Conservation (phyloP, 2,329 filamentous ascomycete genomes). For the Trichoderma aggressivum region DNA sequence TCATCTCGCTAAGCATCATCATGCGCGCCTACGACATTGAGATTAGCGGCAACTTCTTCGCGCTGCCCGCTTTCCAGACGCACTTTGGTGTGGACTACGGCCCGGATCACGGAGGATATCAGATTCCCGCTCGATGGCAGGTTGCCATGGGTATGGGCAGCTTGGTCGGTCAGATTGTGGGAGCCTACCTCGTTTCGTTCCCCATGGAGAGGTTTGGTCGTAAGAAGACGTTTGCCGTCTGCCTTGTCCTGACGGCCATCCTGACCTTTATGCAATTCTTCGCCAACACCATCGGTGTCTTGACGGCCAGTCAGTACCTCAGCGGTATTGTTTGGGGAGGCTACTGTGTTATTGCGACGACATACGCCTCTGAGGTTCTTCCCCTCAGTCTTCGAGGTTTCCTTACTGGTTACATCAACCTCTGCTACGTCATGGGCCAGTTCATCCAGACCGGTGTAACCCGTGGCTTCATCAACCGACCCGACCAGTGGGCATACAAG, state of each 20-base stretch:
- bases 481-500: constrained; percentile 43
- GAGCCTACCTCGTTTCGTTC: constrained; percentile 30
- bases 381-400: constrained; percentile 41
- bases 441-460: constrained; percentile 38
- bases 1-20: constrained; percentile 38
- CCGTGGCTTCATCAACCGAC: constrained; percentile 28
- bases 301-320: constrained; percentile 43
- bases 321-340: constrained; percentile 46
- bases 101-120: constrained; percentile 23
- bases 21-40: constrained; percentile 42
- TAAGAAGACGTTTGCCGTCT: constrained; percentile 40
- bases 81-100: constrained; percentile 15
- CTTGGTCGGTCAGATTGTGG: constrained; percentile 46
- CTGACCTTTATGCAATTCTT: constrained; percentile 51
- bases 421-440: constrained; percentile 47
- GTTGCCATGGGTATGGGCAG: constrained; percentile 44
- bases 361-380: constrained; percentile 45
- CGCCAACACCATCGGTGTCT: constrained; percentile 34
- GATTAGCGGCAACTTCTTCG: constrained; percentile 37
- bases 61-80: constrained; percentile 27
- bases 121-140: constrained; percentile 50
- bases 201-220: constrained; percentile 40
- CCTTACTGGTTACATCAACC: constrained; percentile 44
- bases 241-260: constrained; percentile 27
- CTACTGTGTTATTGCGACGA: constrained; percentile 42